phyloP scores from a whole-genome alignment of 192 early-diverging fungal genomes.

The Rhizophagus sp. region DNA sequence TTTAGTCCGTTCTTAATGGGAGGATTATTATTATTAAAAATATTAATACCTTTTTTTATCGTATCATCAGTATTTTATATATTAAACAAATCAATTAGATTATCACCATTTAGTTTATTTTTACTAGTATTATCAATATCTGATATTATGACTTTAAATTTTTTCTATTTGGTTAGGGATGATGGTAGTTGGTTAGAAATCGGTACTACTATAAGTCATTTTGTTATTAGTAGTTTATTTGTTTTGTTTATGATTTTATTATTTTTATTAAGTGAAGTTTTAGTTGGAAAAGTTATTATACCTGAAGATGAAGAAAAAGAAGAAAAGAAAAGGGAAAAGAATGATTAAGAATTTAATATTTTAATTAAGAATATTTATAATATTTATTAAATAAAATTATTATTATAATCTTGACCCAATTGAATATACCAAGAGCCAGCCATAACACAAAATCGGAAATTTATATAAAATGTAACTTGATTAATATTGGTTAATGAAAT shows the following conservation, averaged over 20 bases:
- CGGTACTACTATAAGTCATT: constrained; percentile 94
- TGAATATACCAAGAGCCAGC: no score
- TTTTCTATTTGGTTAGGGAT: constrained; percentile 93
- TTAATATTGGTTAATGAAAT: no score
- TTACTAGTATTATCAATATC: constrained; percentile 83
- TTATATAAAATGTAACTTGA: no score
- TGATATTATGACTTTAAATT: constrained; percentile 94
- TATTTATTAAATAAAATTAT: no score
- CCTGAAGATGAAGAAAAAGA: constrained; percentile 34
- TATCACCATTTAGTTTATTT: constrained; percentile 88
- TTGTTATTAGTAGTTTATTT: constrained; percentile 90
- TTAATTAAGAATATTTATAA: no score
- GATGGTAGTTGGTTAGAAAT: constrained; percentile 96
- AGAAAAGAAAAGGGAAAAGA: constrained; percentile 35
- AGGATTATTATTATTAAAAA: constrained; percentile 80
- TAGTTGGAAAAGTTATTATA: constrained; percentile 49
- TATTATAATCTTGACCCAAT: no score
- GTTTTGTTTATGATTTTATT: constrained; percentile 88
- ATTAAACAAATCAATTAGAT: constrained; percentile 68
- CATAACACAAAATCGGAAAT: no score
- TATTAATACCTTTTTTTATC: constrained; percentile 94
- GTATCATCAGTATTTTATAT: constrained; percentile 83
- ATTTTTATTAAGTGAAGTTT: constrained; percentile 72
- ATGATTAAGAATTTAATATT: not conserved
- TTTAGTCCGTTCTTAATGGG: constrained; percentile 93